Evolutionary conservation across 2,329 filamentous ascomycete genomes (phyloP).

Genomic region (Penicillium sp.): DNA sequence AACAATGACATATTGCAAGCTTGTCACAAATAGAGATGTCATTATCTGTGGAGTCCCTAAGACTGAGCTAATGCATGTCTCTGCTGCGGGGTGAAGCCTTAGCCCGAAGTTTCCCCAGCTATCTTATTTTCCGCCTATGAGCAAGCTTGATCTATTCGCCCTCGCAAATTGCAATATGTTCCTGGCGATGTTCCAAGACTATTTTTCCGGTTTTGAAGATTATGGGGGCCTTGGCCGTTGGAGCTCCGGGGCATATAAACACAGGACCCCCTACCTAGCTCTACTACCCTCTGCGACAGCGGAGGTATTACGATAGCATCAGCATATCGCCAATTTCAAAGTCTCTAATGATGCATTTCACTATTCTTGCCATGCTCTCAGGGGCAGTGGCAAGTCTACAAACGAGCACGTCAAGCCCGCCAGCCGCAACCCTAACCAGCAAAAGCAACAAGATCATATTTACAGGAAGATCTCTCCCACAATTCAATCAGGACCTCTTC

Average conservation of each 20-base stretch:
- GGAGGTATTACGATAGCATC: too few relatives aligned
- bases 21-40: background rate
- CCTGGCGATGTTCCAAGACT: background rate
- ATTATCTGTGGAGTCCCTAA: too few relatives aligned
- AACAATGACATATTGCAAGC: background rate
- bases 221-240: too few relatives aligned
- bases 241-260: too few relatives aligned
- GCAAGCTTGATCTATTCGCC: background rate
- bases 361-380: constrained; percentile 1
- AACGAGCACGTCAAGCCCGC: constrained; percentile 17
- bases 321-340: background rate
- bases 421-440: constrained; percentile 20
- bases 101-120: background rate
- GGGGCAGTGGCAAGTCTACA: background rate
- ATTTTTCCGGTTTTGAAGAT: too few relatives aligned
- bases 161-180: too few relatives aligned
- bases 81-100: background rate
- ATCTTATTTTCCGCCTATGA: constrained; percentile 21
- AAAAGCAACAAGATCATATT: constrained; percentile 22
- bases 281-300: too few relatives aligned
- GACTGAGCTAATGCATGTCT: too few relatives aligned
- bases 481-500: constrained; percentile 32
- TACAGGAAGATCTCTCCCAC: constrained; percentile 27
- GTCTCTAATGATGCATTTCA: background rate
- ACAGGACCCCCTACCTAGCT: too few relatives aligned